A percentile compares a stretch with the other conserved stretches of the same genome.
Conservation (phyloP, 257 asterid genomes). For the Solanum tarapatanum region DNA sequence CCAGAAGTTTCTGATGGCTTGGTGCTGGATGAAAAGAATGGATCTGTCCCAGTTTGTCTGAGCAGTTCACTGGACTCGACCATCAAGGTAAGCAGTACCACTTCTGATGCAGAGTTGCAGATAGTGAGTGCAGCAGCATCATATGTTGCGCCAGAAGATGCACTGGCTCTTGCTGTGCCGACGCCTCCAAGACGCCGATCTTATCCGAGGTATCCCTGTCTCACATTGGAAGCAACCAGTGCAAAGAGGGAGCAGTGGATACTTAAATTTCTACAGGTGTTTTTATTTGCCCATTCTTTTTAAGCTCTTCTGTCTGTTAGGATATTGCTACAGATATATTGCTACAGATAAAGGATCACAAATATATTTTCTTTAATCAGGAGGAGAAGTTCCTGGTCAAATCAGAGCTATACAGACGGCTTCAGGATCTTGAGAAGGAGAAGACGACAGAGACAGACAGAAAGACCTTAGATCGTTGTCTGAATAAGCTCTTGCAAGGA, state of each 20-base stretch:
- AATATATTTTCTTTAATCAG: conserved; percentile 31
- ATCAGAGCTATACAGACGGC: conserved; percentile 72
- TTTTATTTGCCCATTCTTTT: conserved; percentile 9
- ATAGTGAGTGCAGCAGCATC: conserved; percentile 17
- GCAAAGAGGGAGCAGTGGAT: conserved; percentile 71
- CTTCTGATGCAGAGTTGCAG: conserved; percentile 21
- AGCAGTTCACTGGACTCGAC: conserved; percentile 25
- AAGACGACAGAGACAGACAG: conserved; percentile 56
- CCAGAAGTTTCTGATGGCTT: conserved; percentile 27
- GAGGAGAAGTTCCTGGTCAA: conserved; percentile 80
- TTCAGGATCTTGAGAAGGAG: conserved; percentile 62
- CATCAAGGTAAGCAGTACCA: conserved; percentile 18
- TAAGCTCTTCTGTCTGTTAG: conserved; percentile 3
- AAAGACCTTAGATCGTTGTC: conserved; percentile 61
- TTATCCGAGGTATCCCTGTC: conserved; percentile 42
- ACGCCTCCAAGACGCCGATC: conserved; percentile 42
- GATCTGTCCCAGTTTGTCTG: conserved; percentile 19
- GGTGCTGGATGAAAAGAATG: conserved; percentile 22
- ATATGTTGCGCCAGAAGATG: conserved; percentile 16
- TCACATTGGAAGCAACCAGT: conserved; percentile 35
- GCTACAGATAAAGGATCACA: conserved; percentile 6
- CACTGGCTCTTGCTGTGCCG: conserved; percentile 21
- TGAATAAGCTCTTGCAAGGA: conserved; percentile 76
- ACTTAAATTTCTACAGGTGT: conserved; percentile 79
- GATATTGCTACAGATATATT: conserved; percentile 9